Evolutionary conservation across 192 early-diverging fungal genomes (phyloP), one percentile per base, ranked within the genome.

Genomic region (Mortierella alpina): DNA sequence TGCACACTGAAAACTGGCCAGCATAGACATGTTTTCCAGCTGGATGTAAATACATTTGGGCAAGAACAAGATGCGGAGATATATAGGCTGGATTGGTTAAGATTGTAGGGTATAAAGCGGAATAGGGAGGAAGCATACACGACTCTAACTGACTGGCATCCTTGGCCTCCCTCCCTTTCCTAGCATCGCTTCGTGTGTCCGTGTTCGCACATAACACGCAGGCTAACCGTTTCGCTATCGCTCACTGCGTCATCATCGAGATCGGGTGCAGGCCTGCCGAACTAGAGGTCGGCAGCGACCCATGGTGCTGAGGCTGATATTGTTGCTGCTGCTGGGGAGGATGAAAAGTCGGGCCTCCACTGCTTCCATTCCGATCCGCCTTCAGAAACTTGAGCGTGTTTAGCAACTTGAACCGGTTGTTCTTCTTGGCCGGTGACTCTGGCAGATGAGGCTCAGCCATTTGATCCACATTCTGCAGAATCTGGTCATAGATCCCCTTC

Each of bases 401-500:
- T 39, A 80, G 45, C 47, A 80, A 22, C 66, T 72, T 72, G 70
- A 80, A 80, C 11, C 66, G 65, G 57, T 72, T 72, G n/a, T 80
- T 80, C 70, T 80, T 80, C 51, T 72, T 72, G 22, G 70, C 70
- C 2, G 77, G 77, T 4, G 70, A 80, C 41, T 80, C 77, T 49
- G 72, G 77, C 0, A 80, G 60, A 45, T 63, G 68, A 4, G 72
- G 77, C 70, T 80, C 77, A 5, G 61, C 77, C 5, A 80, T 15
- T 0, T 72, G 65, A 23, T 80, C 77, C 73, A 82, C 70, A 18
- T 84, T 76, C 48, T 73, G 79, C 47, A 84, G 63, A 9, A 84
- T 82, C 53, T 84, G 84, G 53, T 84, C 84, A 58, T 84, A 84
- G 47, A 84, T 76, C 0, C 84, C 79, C 67, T 84, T 84, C 44